Percentiles rank a stretch among this genome's conserved stretches.
These are phyloP conservation scores for Zygotorulaspora chibaensis DNA, from an alignment of 805 yeast species.

Conservation along the genomic window DNA sequence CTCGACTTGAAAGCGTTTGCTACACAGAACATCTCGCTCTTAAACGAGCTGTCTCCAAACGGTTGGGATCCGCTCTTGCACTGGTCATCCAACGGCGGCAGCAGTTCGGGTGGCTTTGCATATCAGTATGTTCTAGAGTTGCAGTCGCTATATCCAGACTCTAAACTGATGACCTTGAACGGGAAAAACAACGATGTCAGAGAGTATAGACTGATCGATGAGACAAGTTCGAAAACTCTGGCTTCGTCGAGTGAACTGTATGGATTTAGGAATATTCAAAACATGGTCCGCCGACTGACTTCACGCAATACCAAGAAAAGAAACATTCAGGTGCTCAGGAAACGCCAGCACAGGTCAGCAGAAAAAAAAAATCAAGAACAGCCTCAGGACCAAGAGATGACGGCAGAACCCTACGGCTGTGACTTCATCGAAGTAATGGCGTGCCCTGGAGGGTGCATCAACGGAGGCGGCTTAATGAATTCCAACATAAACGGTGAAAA, in stretches of 20 bases:
- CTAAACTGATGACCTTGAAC: conserved; percentile 38
- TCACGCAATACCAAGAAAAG: conserved; percentile 30
- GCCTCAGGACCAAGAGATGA: conserved; percentile 17
- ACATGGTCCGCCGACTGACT: conserved; percentile 78
- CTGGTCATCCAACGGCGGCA: conserved; percentile 75
- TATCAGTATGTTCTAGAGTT: conserved; percentile 53
- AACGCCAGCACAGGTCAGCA: conserved; percentile 34
- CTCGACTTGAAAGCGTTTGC: conserved; percentile 34
- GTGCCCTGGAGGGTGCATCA: conserved; percentile 95
- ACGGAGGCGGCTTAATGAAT: conserved; percentile 90
- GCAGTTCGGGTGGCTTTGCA: conserved; percentile 88
- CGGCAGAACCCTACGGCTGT: conserved; percentile 59
- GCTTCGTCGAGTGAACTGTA: conserved; percentile 66
- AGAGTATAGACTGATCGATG: conserved; percentile 56
- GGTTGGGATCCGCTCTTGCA: conserved; percentile 42
- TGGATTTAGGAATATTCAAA: conserved; percentile 93
- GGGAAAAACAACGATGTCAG: conserved; percentile 77
- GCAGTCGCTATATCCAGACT: conserved; percentile 27
- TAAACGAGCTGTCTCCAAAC: conserved; percentile 19
- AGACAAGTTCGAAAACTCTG: conserved; percentile 37
- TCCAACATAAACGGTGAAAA: conserved; percentile 33
- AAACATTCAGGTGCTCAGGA: conserved; percentile 29
- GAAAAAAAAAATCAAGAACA: conserved; percentile 40
- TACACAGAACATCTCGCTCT: conserved; percentile 2
- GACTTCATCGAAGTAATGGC: conserved; percentile 96